Conservation (phyloP, 805 yeast species). For the Yamadazyma scolyti region DNA sequence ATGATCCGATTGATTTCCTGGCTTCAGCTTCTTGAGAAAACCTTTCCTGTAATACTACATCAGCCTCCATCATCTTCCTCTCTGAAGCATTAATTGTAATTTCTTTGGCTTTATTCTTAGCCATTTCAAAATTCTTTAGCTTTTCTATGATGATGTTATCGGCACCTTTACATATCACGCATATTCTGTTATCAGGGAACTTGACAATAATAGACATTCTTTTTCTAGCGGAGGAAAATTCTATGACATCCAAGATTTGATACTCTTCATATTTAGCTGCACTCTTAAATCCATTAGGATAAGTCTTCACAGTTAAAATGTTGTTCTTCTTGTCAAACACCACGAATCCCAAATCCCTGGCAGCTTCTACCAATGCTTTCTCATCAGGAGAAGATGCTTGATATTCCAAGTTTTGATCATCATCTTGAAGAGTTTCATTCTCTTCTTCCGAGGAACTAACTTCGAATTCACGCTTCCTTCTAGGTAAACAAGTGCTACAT, state of each 20-base stretch:
- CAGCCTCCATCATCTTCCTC: slow-evolving; percentile 78
- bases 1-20: slow-evolving; percentile 21
- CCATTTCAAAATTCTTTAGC: slow-evolving; percentile 55
- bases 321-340: slow-evolving; percentile 65
- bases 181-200: slow-evolving; percentile 72
- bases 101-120: slow-evolving; percentile 61
- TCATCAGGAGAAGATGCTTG: slow-evolving; percentile 98
- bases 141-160: slow-evolving; percentile 84
- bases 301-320: slow-evolving; percentile 63
- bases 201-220: slow-evolving; percentile 87
- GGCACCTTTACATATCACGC: slow-evolving; percentile 91
- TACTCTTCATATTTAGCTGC: slow-evolving; percentile 66
- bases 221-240: slow-evolving; percentile 83
- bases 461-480: slow-evolving; percentile 33
- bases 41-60: slow-evolving; percentile 57
- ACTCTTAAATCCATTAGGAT: slow-evolving; percentile 74
- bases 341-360: slow-evolving; percentile 91
- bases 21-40: slow-evolving; percentile 34
- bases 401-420: slow-evolving; percentile 52
- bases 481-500: slow-evolving; percentile 89
- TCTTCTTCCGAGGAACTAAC: neutral
- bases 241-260: slow-evolving; percentile 75
- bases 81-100: slow-evolving; percentile 52
- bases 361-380: slow-evolving; percentile 88
- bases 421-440: slow-evolving; percentile 10